Evolutionary conservation across 179 eudicot species (phyloP), one percentile per base, ranked within the genome.

Genomic region (Silene coronaria): DNA sequence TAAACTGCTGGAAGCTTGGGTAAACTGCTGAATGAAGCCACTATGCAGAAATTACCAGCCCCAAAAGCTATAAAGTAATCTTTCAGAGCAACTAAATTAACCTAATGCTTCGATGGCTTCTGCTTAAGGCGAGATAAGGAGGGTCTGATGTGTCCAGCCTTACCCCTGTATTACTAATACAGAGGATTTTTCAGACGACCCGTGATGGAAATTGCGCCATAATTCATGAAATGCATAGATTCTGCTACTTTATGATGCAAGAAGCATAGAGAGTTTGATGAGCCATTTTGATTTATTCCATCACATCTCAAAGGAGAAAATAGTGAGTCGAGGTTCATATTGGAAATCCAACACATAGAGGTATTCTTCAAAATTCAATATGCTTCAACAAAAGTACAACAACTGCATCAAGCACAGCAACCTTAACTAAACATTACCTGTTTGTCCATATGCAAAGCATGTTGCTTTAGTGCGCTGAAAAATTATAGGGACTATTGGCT

Each of bases 391-490:
- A 19, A 22, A 51, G 48, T 17, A 12, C 1, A 42, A 60, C 13
- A 13, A 62, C 48, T n/a, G 32, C 28, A 51, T 19, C 1, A 46
- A 42, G 48, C 48, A 3, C 69, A 32, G 17, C 23, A 53, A 60
- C 13, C 76, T 19, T 38, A 73, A 63, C 22, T 2, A 60, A 14
- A 30, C 57, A 26, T 67, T 38, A 90, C 99, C 99, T 83, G 99
- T 96, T 83, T 96, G 99, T 45, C 99, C 99, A 89, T 93, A 96
- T 23, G 99, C 99, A 86, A 96, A 96, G 85, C 99, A 96, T 58
- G 99, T 96, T 51, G 99, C 98, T 82, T 96, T 96, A 23, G 96
- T 96, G 70, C 98, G 97, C 80, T 96, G 99, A 73, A 96, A 96
- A 64, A 96, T 91, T 64, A 93, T 89, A 28, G 98, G 99, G 80